Evolutionary conservation across 805 yeast species (phyloP), one percentile per base, ranked within the genome.

Genomic region (Wickerhamiella spandovensis): DNA sequence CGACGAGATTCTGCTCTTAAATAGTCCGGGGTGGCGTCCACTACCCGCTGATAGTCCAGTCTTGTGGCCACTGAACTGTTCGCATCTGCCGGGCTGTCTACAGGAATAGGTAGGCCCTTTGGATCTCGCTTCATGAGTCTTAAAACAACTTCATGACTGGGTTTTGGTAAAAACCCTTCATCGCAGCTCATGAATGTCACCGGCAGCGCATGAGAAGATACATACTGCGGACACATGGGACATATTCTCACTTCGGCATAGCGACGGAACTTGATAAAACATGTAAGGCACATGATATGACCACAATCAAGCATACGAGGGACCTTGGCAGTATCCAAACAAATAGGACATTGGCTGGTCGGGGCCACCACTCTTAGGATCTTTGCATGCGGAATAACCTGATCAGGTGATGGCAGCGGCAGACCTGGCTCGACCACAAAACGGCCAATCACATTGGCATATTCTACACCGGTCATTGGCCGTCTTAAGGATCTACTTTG

Each of bases 271-370:
- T 88, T 76, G 50, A 88, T 64, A 28, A 90, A 65, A 64, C 99
- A 92, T 13, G 88, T 78, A 50, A 78, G 72, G 62, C 99, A 92
- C 60, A 92, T 78, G 15, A 88, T 74, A 62, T 92, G 99, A 5
- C 99, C 98, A 68, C 99, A 92, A 12, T 80, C 75, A 25, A 87
- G 80, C 97, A 92, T 94, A 50, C 97, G 71, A 2, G 98, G 97
- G 0, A 97, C 96, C 17, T 84, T 76, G 13, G 92, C 84, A 13
- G 79, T 81, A 47, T 86, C 74, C 13, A 92, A 69, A 64, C 99
- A 92, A 24, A 92, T 90, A 0, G 98, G 97, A 62, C 99, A 92
- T 38, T 81, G 79, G 22, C 72, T 64, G 1, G 82, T 81, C 53
- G 74, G 77, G 13, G 90, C 82, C 0, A 79, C 81, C n/a, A 90